These are phyloP conservation scores for Sclerotinia nivalis DNA, from an alignment of 2,329 filamentous ascomycete genomes.

Conservation along the genomic window DNA sequence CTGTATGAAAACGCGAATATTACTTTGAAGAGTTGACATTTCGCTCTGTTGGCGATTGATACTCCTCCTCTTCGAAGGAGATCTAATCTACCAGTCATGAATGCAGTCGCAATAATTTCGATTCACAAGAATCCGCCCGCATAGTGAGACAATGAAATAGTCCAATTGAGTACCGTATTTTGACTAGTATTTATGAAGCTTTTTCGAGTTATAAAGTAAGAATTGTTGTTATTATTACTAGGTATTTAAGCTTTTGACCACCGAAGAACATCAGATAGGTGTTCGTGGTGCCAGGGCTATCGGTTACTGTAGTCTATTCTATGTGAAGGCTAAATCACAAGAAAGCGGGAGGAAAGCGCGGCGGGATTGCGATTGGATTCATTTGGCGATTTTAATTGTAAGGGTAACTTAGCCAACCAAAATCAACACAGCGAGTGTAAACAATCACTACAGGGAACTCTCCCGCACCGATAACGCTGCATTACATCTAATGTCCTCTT, in stretches of 20 bases:
- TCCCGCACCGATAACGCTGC: slow-evolving; percentile 4
- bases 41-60: slow-evolving; percentile 30
- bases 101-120: slow-evolving; percentile 33
- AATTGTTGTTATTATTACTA: not conserved
- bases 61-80: slow-evolving; percentile 40
- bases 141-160: slow-evolving; percentile 32
- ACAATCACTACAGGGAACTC: not conserved
- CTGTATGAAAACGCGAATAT: slow-evolving; percentile 92
- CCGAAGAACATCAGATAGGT: not conserved
- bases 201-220: not conserved
- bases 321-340: slow-evolving; percentile 7
- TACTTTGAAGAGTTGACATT: slow-evolving; percentile 54
- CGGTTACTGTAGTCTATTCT: slow-evolving; percentile 10
- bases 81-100: slow-evolving; percentile 39
- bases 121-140: slow-evolving; percentile 28
- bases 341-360: slow-evolving; percentile 12
- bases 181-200: slow-evolving; percentile 16
- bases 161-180: slow-evolving; percentile 22
- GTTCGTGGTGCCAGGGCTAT: not conserved
- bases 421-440: slow-evolving; percentile 4
- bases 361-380: slow-evolving; percentile 8
- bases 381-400: slow-evolving; percentile 13
- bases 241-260: slow-evolving; percentile 1
- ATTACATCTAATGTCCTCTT: slow-evolving; percentile 2
- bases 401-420: slow-evolving; percentile 19